Percentiles rank a stretch among this genome's conserved stretches.
Evolutionary conservation across 139 green algal genomes (phyloP).

Genomic region (Chlamydomonas urium): DNA sequence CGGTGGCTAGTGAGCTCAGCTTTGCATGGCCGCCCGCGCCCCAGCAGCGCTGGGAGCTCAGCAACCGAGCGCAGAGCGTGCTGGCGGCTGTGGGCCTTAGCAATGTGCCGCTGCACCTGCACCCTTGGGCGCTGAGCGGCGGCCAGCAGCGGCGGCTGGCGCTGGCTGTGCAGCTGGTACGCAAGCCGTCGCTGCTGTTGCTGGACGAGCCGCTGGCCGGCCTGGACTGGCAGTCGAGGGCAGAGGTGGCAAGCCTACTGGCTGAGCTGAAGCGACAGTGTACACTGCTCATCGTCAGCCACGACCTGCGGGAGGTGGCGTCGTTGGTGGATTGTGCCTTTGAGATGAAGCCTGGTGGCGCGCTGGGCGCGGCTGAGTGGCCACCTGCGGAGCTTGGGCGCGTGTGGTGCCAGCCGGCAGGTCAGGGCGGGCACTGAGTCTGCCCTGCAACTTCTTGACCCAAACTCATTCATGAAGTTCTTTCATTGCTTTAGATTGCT

Average conservation of each 20-base stretch:
- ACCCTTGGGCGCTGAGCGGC: constrained; percentile 65
- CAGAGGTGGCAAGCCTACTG: constrained; percentile 39
- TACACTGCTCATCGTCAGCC: constrained; percentile 82
- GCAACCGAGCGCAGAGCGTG: constrained; percentile 27
- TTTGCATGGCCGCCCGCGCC: constrained; percentile 36
- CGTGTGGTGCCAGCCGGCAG: not conserved
- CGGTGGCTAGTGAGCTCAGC: constrained; percentile 38
- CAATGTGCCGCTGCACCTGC: constrained; percentile 55
- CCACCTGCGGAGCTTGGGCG: constrained; percentile 26
- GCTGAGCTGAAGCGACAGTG: constrained; percentile 65
- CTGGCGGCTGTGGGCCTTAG: constrained; percentile 67
- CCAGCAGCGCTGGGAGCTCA: not conserved
- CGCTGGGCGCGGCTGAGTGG: constrained; percentile 40
- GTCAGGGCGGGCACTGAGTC: not conserved
- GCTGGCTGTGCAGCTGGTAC: constrained; percentile 83
- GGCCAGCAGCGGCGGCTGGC: constrained; percentile 88
- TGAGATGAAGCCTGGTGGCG: constrained; percentile 57
- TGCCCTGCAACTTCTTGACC: too few species aligned
- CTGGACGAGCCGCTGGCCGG: constrained; percentile 88
- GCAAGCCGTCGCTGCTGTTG: constrained; percentile 72
- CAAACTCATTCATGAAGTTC: constrained; percentile 1
- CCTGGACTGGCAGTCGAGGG: constrained; percentile 71
- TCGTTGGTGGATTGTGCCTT: constrained; percentile 71
- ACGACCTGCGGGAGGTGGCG: constrained; percentile 79
- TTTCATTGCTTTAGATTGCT: constrained; percentile 1